Base-by-base conservation (phyloP, 257 asterid species). In the Parsonsia alboflavescens region DNA sequence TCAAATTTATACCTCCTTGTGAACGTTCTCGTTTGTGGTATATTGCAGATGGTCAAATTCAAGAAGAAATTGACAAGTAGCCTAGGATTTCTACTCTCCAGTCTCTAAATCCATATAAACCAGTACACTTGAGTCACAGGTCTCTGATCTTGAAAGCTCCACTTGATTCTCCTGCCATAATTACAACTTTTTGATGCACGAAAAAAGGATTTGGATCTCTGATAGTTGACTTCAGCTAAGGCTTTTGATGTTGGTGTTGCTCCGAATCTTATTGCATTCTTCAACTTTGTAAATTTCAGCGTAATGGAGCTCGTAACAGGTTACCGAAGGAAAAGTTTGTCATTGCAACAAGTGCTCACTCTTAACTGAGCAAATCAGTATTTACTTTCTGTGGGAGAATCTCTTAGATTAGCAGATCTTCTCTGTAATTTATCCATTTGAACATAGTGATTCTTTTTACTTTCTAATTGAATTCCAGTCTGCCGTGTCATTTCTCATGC, bases 11-110 rank as follows among this genome's bases (percentile, higher is more conserved):
- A 56, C 66, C 45, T 36, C 64, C 21, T 17, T 30, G 26, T 4
- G 24, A 56, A 7, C 15, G 39, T 53, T 66, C 19, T 58, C 8
- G 7, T 21, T 53, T 70, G 12, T 22, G 71, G 65, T 69, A 48
- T 24, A 48, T 24, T 85, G 80, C 89, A 93, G 98, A 78, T 75
- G 98, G 97, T 54, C 88, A 87, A 78, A 73, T 91, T 83, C 86
- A 85, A 79, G 97, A 91, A 77, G 96, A 88, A 70, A 61, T 82
- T 1, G 96, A 89, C 58, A 82, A 89, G 75, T 91, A 85, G 81
- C 76, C 57, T 48, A 46, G 52, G 19, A 17, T 16, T 41, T 17
- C 54, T 28, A 56, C 45, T 57, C 41, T 67, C 49, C 52, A 36
- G 53, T 46, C 21, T 56, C 26, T 10, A 7, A 12, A 73, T 58